These are phyloP conservation scores for Pterulicium gracile DNA, from an alignment of 1,284 basidiomycete genomes.

Conservation along the genomic window DNA sequence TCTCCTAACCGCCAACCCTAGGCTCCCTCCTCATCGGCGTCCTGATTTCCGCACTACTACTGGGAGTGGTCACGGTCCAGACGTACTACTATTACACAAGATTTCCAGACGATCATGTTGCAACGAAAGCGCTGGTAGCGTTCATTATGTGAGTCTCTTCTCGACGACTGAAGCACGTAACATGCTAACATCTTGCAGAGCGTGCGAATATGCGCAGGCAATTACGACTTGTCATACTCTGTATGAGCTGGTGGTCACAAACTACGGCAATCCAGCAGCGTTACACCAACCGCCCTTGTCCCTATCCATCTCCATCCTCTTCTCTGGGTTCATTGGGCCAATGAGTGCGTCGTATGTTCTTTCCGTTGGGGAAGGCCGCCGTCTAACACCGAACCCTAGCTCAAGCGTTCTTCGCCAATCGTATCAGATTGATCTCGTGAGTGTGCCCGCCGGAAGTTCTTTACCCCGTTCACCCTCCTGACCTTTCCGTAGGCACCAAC, in stretches of 20 bases:
- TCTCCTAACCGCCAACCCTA: conserved; percentile 11
- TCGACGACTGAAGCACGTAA: background rate
- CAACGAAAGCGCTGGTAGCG: background rate
- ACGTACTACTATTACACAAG: conserved; percentile 6
- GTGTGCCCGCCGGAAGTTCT: too few species aligned
- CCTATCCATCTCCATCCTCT: conserved; percentile 1
- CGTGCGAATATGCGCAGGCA: conserved; percentile 1
- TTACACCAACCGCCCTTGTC: background rate
- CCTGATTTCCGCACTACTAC: conserved; percentile 2
- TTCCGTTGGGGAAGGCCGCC: too few species aligned
- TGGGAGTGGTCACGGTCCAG: conserved; percentile 6
- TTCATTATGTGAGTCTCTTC: background rate
- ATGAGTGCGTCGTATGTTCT: background rate
- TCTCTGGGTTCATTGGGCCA: conserved; percentile 2
- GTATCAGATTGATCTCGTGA: conserved; percentile 1
- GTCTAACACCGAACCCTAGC: background rate
- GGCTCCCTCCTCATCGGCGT: conserved; percentile 7
- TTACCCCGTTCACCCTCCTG: too few species aligned
- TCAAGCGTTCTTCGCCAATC: conserved; percentile 2
- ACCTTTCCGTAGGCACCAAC: background rate
- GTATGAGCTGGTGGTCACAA: background rate
- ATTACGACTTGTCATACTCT: background rate
- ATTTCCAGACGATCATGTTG: conserved; percentile 1
- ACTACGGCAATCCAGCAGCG: conserved; percentile 1
- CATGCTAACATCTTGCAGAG: background rate